These are phyloP conservation scores for Annulohypoxylon maeteangense DNA, from an alignment of 495 filamentous ascomycete genomes.

Conservation along the genomic window DNA sequence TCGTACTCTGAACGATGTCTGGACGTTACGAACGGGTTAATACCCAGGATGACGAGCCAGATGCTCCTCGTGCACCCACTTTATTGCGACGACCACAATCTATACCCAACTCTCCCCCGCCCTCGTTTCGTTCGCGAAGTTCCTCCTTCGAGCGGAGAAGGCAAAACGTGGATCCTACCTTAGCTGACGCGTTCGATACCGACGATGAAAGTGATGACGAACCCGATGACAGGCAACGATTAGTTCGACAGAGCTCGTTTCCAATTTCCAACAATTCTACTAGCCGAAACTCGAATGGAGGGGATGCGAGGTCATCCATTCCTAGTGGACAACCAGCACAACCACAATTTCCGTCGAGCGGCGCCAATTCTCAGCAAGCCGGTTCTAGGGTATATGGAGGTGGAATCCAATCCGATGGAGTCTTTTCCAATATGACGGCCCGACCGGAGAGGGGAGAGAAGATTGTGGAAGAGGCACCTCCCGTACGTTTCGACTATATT, in stretches of 20 bases:
- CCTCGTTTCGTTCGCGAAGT: conserved; percentile 88
- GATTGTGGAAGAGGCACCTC: conserved; percentile 86
- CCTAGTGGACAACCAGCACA: conserved; percentile 32
- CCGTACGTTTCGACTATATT: conserved; percentile 67
- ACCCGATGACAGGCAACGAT: conserved; percentile 82
- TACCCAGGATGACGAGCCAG: conserved; percentile 59
- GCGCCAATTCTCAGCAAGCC: conserved; percentile 47
- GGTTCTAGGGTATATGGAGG: conserved; percentile 66
- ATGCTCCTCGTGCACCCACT: conserved; percentile 49
- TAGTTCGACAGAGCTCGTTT: conserved; percentile 78
- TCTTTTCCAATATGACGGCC: conserved; percentile 93
- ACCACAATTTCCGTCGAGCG: conserved; percentile 41
- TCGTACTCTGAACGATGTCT: conserved; percentile 67
- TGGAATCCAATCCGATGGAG: conserved; percentile 83
- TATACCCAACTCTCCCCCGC: conserved; percentile 86
- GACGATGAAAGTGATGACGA: conserved; percentile 80
- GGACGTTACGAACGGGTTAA: conserved; percentile 83
- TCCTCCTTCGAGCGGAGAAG: conserved; percentile 74
- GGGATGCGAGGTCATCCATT: conserved; percentile 20
- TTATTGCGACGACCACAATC: conserved; percentile 51
- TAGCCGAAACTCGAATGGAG: conserved; percentile 23
- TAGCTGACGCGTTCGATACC: conserved; percentile 90
- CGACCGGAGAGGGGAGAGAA: conserved; percentile 90
- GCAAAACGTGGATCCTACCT: conserved; percentile 70
- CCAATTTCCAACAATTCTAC: conserved; percentile 39